Evolutionary conservation across 495 filamentous ascomycete species (phyloP).

Genomic region (Podospora fimiseda): DNA sequence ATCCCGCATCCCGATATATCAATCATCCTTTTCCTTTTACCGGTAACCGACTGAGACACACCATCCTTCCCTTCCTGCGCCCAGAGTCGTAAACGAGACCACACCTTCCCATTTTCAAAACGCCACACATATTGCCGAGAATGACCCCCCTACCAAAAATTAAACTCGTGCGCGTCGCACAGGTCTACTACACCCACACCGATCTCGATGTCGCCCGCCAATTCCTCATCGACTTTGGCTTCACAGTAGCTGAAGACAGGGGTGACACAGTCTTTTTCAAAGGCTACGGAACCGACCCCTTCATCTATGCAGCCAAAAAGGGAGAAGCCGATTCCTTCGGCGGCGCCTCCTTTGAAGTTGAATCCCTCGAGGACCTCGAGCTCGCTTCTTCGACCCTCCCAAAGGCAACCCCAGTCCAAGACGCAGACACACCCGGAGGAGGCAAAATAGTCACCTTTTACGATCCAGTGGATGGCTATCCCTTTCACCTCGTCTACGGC

Average conservation of each 20-base stretch:
- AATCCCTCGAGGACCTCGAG: slow-evolving; percentile 46
- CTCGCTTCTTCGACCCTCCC: slow-evolving; percentile 35
- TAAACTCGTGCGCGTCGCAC: slow-evolving; percentile 41
- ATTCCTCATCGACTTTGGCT: slow-evolving; percentile 50
- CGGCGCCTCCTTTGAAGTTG: slow-evolving; percentile 45
- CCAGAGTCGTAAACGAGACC: not conserved
- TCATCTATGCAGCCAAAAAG: slow-evolving; percentile 43
- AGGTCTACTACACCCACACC: slow-evolving; percentile 48
- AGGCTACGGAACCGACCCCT: slow-evolving; percentile 51
- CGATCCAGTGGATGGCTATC: slow-evolving; percentile 48
- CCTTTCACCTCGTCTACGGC: slow-evolving; percentile 48
- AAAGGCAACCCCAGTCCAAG: slow-evolving; percentile 37
- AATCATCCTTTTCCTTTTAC: too few relatives aligned
- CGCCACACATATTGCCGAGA: not conserved
- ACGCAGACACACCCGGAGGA: slow-evolving; percentile 47
- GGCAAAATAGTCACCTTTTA: slow-evolving; percentile 47
- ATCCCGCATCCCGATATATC: too few relatives aligned
- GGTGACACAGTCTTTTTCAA: slow-evolving; percentile 45
- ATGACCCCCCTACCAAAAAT: slow-evolving; percentile 29
- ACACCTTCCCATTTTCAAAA: not conserved
- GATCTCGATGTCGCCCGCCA: slow-evolving; percentile 36
- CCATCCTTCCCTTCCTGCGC: too few relatives aligned
- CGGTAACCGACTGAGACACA: too few relatives aligned
- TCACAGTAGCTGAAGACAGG: slow-evolving; percentile 34
- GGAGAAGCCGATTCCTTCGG: slow-evolving; percentile 42